Evolutionary conservation across 1,139 yeast genomes (phyloP).

Genomic region (Yamadazyma siamensis): DNA sequence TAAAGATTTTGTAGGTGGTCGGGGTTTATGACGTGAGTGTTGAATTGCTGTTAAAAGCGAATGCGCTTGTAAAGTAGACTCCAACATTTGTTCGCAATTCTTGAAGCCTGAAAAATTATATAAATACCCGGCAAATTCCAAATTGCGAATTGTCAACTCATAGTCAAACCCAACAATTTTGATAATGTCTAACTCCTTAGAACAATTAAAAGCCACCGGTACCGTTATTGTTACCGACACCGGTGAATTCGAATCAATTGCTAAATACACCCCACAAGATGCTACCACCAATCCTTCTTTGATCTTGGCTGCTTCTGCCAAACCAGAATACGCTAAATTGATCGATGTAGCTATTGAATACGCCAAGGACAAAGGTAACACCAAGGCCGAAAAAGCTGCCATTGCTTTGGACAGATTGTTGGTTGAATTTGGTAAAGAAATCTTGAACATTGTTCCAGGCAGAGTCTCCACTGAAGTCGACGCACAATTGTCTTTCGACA

Average conservation of each 20-base stretch:
- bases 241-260: conserved; percentile 97
- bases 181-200: conserved; percentile 65
- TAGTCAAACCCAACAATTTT: too few species aligned
- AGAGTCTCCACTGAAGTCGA: conserved; percentile 99
- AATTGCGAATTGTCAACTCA: conserved; percentile 1
- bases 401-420: conserved; percentile 87
- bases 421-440: conserved; percentile 94
- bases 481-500: conserved; percentile 95
- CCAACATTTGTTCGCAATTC: conserved; percentile 3
- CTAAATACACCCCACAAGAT: conserved; percentile 97
- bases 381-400: conserved; percentile 49
- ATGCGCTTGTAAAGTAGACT: too few species aligned
- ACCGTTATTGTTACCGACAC: conserved; percentile 97
- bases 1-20: too few species aligned
- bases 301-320: conserved; percentile 92
- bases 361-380: conserved; percentile 65
- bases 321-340: conserved; percentile 82
- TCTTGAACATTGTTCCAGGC: conserved; percentile 94
- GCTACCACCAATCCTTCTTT: conserved; percentile 99
- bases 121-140: conserved; percentile 2
- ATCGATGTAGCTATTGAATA: conserved; percentile 88
- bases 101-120: background rate
- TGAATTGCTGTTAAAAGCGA: too few species aligned
- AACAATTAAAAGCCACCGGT: conserved; percentile 91
- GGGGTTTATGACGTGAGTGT: too few species aligned